Evolutionary conservation across 176 grass and related monocot species (phyloP).

Genomic region (Saccharum spontaneum): DNA sequence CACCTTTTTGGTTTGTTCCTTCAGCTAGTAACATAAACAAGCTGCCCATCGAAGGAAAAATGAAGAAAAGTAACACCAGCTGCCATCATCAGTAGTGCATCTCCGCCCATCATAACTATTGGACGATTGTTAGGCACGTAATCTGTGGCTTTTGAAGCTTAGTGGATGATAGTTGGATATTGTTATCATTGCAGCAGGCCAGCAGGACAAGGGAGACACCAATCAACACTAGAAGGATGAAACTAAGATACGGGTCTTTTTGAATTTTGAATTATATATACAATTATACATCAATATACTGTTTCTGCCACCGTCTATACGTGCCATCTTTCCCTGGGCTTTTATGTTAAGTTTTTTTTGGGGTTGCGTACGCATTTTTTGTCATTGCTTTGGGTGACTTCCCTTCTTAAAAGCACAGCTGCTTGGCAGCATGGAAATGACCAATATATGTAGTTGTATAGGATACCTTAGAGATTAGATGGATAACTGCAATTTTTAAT

Average conservation of each 20-base stretch:
- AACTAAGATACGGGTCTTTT: neutral
- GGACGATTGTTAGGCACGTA: constrained; percentile 35
- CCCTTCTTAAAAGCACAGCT: no score
- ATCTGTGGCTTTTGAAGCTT: constrained; percentile 26
- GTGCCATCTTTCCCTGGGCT: no score
- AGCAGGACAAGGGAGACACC: neutral
- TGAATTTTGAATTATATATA: neutral
- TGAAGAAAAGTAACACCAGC: neutral
- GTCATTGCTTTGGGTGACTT: no score
- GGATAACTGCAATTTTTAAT: no score
- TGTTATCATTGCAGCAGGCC: neutral
- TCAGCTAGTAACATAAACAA: neutral
- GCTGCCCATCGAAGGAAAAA: neutral
- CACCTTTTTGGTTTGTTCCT: constrained; percentile 23
- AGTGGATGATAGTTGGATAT: constrained; percentile 26
- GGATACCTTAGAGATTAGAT: no score
- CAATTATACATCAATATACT: neutral
- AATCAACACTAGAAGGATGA: neutral
- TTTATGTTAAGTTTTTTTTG: no score
- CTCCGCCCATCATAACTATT: constrained; percentile 22
- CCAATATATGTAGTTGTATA: no score
- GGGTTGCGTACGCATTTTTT: no score
- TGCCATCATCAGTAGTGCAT: neutral
- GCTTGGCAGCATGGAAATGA: no score
- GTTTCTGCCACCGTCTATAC: neutral